Percentiles rank a stretch among this genome's conserved stretches.
phyloP scores from a whole-genome alignment of 2,329 filamentous ascomycete species.

The Pseudogymnoascus sp. region DNA sequence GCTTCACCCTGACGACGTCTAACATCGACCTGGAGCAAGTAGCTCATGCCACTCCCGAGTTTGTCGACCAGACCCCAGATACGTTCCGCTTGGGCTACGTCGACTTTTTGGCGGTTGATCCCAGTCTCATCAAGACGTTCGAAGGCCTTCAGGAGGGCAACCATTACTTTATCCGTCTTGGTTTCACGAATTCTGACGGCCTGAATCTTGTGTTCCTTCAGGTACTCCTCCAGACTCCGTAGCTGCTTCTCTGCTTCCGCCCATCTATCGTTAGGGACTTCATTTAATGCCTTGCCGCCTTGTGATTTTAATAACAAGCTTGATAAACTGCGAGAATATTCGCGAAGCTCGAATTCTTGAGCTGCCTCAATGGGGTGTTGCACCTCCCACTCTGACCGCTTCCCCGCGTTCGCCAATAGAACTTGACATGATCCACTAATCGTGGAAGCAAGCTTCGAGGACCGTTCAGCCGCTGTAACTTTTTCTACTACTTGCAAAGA shows the following conservation, averaged over 20 bases:
- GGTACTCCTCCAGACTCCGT: constrained; percentile 9
- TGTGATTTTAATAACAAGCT: not conserved
- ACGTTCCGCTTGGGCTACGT: not conserved
- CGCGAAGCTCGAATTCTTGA: constrained; percentile 6
- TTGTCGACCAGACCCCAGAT: constrained; percentile 9
- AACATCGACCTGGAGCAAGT: not conserved
- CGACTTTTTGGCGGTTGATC: constrained; percentile 3
- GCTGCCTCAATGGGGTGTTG: not conserved
- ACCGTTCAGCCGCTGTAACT: not conserved
- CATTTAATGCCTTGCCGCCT: constrained; percentile 3
- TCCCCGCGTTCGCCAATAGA: not conserved
- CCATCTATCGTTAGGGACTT: not conserved
- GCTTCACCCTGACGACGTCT: not conserved
- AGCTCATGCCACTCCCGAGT: constrained; percentile 10
- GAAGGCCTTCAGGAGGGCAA: constrained; percentile 1
- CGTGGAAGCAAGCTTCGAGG: not conserved
- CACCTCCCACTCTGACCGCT: not conserved
- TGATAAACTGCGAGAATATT: not conserved
- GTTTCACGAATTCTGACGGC: not conserved
- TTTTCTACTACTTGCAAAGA: not conserved
- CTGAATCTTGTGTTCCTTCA: constrained; percentile 10
- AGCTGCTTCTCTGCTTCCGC: constrained; percentile 10
- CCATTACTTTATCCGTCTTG: constrained; percentile 7
- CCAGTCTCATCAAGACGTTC: constrained; percentile 6
- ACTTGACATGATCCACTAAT: not conserved